A percentile compares a stretch with the other conserved stretches of the same genome.
phyloP scores from a whole-genome alignment of 2,329 filamentous ascomycete species.

The Arthrobotrys sphaeroides region DNA sequence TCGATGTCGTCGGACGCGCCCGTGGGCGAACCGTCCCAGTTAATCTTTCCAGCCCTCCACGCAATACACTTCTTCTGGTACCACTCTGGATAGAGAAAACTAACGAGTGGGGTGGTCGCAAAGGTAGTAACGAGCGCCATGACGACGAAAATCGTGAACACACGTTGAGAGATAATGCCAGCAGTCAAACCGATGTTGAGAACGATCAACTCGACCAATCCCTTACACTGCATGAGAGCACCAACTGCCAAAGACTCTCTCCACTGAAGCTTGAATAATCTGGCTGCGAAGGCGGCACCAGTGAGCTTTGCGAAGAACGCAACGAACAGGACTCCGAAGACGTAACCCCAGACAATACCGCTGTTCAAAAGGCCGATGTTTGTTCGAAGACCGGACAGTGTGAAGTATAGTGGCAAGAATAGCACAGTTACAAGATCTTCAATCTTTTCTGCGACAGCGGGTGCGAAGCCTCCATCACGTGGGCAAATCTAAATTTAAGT shows the following conservation, averaged over 20 bases:
- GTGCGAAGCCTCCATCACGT: conserved; percentile 81
- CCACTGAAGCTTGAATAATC: conserved; percentile 81
- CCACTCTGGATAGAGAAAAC: conserved; percentile 77
- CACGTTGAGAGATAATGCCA: conserved; percentile 33
- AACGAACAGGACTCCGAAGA: conserved; percentile 81
- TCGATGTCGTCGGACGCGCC: conserved; percentile 61
- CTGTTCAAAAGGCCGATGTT: conserved; percentile 83
- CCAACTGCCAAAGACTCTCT: conserved; percentile 88
- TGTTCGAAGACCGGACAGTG: conserved; percentile 86
- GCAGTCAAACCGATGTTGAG: conserved; percentile 30
- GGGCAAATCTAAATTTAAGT: conserved; percentile 81
- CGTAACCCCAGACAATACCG: conserved; percentile 87
- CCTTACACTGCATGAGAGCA: conserved; percentile 94
- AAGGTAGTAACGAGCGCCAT: conserved; percentile 84
- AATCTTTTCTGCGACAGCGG: conserved; percentile 91
- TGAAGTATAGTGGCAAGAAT: conserved; percentile 91
- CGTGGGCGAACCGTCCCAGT: conserved; percentile 76
- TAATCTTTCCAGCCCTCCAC: conserved; percentile 83
- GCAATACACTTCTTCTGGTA: conserved; percentile 77
- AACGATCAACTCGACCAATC: conserved; percentile 74
- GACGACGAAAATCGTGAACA: conserved; percentile 32
- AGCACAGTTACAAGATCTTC: conserved; percentile 87
- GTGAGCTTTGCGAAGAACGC: conserved; percentile 85
- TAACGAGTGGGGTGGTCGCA: conserved; percentile 78
- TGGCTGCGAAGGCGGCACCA: conserved; percentile 80